phyloP scores from a whole-genome alignment of 2,329 filamentous ascomycete species.

The Polychaeton citri region DNA sequence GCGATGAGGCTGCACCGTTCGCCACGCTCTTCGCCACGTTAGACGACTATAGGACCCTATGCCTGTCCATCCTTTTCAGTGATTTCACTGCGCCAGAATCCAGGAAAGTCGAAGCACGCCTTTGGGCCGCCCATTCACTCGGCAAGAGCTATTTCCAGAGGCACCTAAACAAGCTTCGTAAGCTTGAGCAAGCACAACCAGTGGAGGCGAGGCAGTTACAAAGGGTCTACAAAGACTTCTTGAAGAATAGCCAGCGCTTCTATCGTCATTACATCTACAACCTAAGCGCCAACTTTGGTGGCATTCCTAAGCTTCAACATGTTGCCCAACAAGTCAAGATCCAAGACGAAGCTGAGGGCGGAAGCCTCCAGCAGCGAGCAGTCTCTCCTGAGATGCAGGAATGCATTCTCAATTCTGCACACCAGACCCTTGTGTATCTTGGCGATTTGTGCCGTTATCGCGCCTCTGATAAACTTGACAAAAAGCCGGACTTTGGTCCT shows the following conservation, averaged over 20 bases:
- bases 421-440: constrained; percentile 70
- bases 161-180: constrained; percentile 41
- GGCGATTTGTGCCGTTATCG: constrained; percentile 87
- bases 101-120: constrained; percentile 51
- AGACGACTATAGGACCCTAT: constrained; percentile 48
- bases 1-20: constrained; percentile 11
- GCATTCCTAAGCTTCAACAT: constrained; percentile 44
- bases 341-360: constrained; percentile 14
- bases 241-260: constrained; percentile 78
- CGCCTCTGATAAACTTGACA: constrained; percentile 55
- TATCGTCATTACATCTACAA: constrained; percentile 77
- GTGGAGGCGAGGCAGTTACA: constrained; percentile 63
- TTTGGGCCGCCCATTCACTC: constrained; percentile 69
- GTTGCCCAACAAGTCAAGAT: constrained; percentile 31
- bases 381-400: constrained; percentile 36
- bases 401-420: constrained; percentile 60
- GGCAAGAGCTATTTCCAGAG: constrained; percentile 70
- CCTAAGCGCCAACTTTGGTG: constrained; percentile 48
- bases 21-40: constrained; percentile 13
- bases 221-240: constrained; percentile 69
- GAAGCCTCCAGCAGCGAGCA: constrained; percentile 3
- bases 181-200: constrained; percentile 37
- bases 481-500: constrained; percentile 62
- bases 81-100: constrained; percentile 54
- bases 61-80: constrained; percentile 57